Base-by-base conservation (phyloP, 768 basidiomycete genomes). In the Mycena sanguinolenta region DNA sequence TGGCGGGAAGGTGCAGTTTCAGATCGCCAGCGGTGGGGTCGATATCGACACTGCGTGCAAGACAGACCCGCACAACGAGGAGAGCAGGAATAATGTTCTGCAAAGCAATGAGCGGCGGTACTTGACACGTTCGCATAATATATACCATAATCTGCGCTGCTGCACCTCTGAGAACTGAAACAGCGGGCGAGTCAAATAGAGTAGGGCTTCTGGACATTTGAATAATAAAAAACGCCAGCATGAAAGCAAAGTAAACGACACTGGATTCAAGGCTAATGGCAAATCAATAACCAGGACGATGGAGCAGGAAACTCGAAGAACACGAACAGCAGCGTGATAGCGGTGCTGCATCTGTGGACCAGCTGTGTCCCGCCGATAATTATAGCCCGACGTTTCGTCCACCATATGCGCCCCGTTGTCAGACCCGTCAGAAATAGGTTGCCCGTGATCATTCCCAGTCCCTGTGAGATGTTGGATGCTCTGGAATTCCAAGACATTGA, bases 321-420 rank as follows among this genome's bases (percentile, higher is more conserved):
- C 21, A 60, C 65, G 21, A 23, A 54, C 65, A 67, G 58, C 39
- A 60, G 52, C 16, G 52, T 36, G 21, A 67, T 34, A 21, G 58
- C 65, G n/a, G 65, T 60, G n/a, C 54, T 54, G 52, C 28, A 60
- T 34, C 65, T 39, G 10, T 46, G 30, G 10, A 54, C n/a, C 14
- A 42, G 39, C 27, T 30, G 59, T 13, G 52, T 23, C n/a, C 34
- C 16, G 32, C 59, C 59, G 7, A 21, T 23, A n/a, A 10, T n/a
- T n/a, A n/a, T n/a, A n/a, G n/a, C 21, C 9, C 4, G 28, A 30
- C 53, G 58, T 38, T 58, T 53, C 4, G 52, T 60, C 59, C 66
- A 55, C 66, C 66, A 67, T 34, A 61, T 67, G 0, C 53, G 52
- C 23, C 58, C 66, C 1, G 59, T 42, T 23, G 52, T 61, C 0